These are phyloP conservation scores for Ogataea populi-albae DNA, from an alignment of 805 yeast species.

Conservation along the genomic window DNA sequence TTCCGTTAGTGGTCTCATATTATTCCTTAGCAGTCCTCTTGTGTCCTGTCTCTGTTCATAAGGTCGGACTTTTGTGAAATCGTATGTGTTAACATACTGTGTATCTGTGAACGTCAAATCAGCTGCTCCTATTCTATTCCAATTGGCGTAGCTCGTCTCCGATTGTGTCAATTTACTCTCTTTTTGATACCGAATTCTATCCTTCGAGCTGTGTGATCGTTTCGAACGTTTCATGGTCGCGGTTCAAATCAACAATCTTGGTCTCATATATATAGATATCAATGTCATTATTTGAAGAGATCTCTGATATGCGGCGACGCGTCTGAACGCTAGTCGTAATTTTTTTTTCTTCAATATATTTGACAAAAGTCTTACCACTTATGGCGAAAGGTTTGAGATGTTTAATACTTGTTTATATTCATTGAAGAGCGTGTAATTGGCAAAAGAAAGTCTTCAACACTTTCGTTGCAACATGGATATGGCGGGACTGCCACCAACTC, in stretches of 20 bases:
- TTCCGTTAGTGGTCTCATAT: slow-evolving; percentile 22
- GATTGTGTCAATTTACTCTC: no score
- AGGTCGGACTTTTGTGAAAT: slow-evolving; percentile 4
- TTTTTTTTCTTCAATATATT: neutral
- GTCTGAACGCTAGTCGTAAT: neutral
- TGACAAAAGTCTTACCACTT: slow-evolving; percentile 1
- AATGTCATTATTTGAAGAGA: no score
- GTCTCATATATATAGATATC: neutral
- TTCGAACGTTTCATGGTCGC: no score
- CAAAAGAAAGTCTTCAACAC: no score
- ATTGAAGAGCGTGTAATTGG: no score
- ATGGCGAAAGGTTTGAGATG: slow-evolving; percentile 1
- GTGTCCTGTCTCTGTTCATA: neutral
- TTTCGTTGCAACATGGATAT: slow-evolving; percentile 4
- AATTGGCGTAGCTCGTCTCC: no score
- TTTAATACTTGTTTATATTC: no score
- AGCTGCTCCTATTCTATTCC: slow-evolving; percentile 11
- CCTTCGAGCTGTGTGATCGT: no score
- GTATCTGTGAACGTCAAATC: slow-evolving; percentile 13
- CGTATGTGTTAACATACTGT: slow-evolving; percentile 8
- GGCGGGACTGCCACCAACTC: slow-evolving; percentile 22
- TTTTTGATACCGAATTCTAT: no score
- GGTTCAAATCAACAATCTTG: neutral
- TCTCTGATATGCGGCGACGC: neutral
- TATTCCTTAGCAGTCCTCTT: neutral